Evolutionary conservation across 2,329 filamentous ascomycete species (phyloP), one percentile per base, ranked within the genome.

Genomic region (Grosmannia huntii): DNA sequence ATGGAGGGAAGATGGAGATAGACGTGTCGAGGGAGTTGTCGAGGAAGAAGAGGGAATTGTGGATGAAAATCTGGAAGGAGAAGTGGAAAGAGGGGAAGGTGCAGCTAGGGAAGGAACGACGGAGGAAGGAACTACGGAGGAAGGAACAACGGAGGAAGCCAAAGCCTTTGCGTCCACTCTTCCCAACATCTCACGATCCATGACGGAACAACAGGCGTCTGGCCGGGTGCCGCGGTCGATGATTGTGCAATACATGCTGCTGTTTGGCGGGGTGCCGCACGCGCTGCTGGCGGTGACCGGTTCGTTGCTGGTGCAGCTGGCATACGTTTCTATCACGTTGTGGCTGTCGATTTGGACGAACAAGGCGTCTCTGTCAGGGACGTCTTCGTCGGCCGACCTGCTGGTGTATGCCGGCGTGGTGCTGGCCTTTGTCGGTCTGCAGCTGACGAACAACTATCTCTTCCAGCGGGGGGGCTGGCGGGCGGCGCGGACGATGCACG

Each of bases 401-500:
- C 12, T 12, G 48, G 31, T 61, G 21, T 59, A 59, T 28, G 53
- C 49, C 19, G 56, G 23, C 28, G 54, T 53, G n/a, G 56, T 58
- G 3, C 19, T 57, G 14, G 48, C 25, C 10, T 57, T 57, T 10
- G 5, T 57, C n/a, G 9, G 7, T 21, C 56, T 62, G 14, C 61
- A 62, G 48, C 57, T 63, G 27, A 49, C 61, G 33, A 62, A 60
- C 55, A 62, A 63, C 52, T 55, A 62, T 31, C 60, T 65, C 2
- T 70, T 66, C 46, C 68, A 69, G 57, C 62, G 65, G 28, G 69
- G 96, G 65, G 91, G 91, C 41, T 84, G 84, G 63, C 76, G 95
- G 38, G 72, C 77, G 2, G 76, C 82, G 1, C 86, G 94, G 68
- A 83, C 82, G 62, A 83, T 96, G 28, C 91, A 96, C 68, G 78